phyloP scores from a whole-genome alignment of 495 filamentous ascomycete genomes.

The Penicillium odoratum region DNA sequence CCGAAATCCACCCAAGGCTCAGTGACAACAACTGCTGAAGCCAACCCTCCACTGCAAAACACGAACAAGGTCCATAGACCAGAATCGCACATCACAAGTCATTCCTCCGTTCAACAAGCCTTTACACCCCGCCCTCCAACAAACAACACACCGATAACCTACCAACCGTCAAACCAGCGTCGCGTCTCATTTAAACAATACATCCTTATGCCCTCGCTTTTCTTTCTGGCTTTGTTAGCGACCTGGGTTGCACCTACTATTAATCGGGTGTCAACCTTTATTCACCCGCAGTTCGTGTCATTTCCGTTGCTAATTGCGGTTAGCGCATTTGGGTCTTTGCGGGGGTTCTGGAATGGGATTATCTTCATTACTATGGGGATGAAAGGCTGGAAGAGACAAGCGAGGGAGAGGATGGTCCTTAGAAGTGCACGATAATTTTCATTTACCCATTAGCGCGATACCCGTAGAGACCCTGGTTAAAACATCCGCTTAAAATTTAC shows the following conservation, averaged over 20 bases:
- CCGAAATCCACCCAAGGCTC: slow-evolving; percentile 15
- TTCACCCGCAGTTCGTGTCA: slow-evolving; percentile 30
- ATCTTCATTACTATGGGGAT: slow-evolving; percentile 45
- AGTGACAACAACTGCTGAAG: slow-evolving; percentile 15
- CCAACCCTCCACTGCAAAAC: neutral
- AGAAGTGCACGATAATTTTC: neutral
- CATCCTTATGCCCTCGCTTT: slow-evolving; percentile 49
- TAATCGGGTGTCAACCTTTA: slow-evolving; percentile 39
- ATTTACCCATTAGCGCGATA: neutral
- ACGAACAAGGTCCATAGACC: slow-evolving; percentile 1
- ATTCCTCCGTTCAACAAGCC: slow-evolving; percentile 11
- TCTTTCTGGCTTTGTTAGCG: slow-evolving; percentile 45
- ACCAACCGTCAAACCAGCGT: slow-evolving; percentile 20
- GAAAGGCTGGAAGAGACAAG: slow-evolving; percentile 29
- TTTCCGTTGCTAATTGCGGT: slow-evolving; percentile 42
- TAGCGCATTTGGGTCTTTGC: slow-evolving; percentile 39
- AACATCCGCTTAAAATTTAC: too few species aligned
- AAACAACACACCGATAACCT: neutral
- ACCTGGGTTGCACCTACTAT: slow-evolving; percentile 49
- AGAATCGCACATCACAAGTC: slow-evolving; percentile 12
- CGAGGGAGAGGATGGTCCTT: neutral
- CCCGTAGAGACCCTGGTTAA: neutral
- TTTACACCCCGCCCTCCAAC: slow-evolving; percentile 2
- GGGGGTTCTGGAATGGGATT: slow-evolving; percentile 51
- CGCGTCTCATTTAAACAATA: slow-evolving; percentile 47